A percentile compares a stretch with the other conserved stretches of the same genome.
Conservation (phyloP, 768 basidiomycete genomes). For the Fibroporia radiculosa region DNA sequence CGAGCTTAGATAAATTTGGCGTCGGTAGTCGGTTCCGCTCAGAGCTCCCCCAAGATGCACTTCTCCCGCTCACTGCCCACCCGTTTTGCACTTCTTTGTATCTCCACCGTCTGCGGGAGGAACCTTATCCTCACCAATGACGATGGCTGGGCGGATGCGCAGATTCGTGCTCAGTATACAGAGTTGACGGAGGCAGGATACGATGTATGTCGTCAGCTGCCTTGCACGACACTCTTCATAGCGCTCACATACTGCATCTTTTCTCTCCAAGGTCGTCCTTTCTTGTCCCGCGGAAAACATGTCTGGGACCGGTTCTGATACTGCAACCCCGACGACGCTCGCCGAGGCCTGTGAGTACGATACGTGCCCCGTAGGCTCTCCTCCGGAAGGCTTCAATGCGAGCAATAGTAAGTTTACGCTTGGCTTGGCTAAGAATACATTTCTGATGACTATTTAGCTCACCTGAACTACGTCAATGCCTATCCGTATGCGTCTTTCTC, state of each 20-base stretch:
- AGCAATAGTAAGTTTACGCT: constrained; percentile 25
- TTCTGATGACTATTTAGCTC: constrained; percentile 11
- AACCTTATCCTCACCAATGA: constrained; percentile 21
- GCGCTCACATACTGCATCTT: neutral
- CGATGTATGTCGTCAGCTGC: constrained; percentile 13
- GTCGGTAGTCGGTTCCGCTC: no score
- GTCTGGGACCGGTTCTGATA: constrained; percentile 26
- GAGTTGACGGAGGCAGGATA: constrained; percentile 18
- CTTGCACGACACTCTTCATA: neutral
- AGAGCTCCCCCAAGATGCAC: no score
- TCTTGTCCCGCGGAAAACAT: constrained; percentile 26
- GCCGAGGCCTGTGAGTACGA: constrained; percentile 26
- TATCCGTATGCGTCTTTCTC: constrained; percentile 21
- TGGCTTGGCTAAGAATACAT: neutral
- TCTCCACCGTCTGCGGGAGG: neutral
- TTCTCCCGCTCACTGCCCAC: neutral
- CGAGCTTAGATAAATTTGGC: no score
- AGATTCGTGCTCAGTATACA: constrained; percentile 23
- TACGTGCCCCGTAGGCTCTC: constrained; percentile 25
- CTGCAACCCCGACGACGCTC: constrained; percentile 19
- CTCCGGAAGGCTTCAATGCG: constrained; percentile 22
- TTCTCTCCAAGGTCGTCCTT: constrained; percentile 19
- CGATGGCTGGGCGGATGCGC: constrained; percentile 27
- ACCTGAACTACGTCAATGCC: constrained; percentile 29
- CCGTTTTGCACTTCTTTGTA: neutral